Base-by-base conservation (phyloP, 257 asterid genomes). In the Plectranthus barbatus region DNA sequence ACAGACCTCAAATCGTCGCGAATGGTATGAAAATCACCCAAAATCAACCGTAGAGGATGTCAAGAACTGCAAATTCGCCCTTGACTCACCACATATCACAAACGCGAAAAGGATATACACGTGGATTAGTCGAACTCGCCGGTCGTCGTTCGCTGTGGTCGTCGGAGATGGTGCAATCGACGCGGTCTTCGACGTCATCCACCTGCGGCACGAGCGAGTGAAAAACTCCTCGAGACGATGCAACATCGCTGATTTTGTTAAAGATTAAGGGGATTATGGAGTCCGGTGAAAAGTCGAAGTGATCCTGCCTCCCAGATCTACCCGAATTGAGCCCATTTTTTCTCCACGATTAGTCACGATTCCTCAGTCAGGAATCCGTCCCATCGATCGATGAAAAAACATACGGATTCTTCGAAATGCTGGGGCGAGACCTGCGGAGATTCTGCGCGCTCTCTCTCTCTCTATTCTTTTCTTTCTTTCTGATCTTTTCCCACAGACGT, bases 111-210 rank as follows among this genome's bases (percentile, higher is more conserved):
- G n/a, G n/a, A n/a, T n/a, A n/a, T n/a, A n/a, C n/a, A n/a, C n/a
- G n/a, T n/a, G n/a, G n/a, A n/a, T n/a, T n/a, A n/a, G 44, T 65
- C 71, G 0, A 83, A 64, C 11, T 75, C n/a, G n/a, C n/a, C 69
- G 54, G 71, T 64, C 29, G 79, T 9, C 1, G 77, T 4, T 77
- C 24, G 4, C 88, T 68, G 1, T 84, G 66, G 44, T 83, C 95
- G 59, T 86, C 95, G 47, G 91, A 86, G 68, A 86, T 89, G 33
- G 86, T 95, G 74, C 97, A 89, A 23, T 89, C n/a, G n/a, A n/a
- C n/a, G n/a, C n/a, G n/a, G n/a, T n/a, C n/a, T n/a, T n/a, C n/a
- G n/a, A n/a, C n/a, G n/a, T n/a, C n/a, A n/a, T n/a, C n/a, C n/a
- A n/a, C n/a, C n/a, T n/a, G n/a, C n/a, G n/a, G n/a, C n/a, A 89